Percentiles rank a stretch among this genome's conserved stretches.
Conservation (phyloP, 176 grass and related monocot genomes). For the Ananas comosus region DNA sequence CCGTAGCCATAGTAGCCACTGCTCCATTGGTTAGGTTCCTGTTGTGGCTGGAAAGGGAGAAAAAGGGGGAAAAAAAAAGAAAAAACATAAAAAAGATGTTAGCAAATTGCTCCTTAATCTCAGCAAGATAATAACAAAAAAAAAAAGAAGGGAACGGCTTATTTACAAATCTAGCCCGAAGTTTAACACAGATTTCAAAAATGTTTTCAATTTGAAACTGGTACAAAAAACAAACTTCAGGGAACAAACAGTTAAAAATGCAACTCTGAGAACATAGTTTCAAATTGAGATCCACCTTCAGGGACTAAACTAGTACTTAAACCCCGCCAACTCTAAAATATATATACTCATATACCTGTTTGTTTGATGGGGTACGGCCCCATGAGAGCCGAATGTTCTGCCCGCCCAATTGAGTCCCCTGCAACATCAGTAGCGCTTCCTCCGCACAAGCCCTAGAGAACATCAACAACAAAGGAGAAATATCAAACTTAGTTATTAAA, state of each 20-base stretch:
- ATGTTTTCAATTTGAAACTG: too few species aligned
- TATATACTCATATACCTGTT: slow-evolving; percentile 26
- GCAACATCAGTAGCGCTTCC: slow-evolving; percentile 65
- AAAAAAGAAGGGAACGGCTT: not conserved
- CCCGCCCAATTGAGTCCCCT: slow-evolving; percentile 73
- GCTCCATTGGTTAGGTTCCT: slow-evolving; percentile 60
- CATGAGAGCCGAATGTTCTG: slow-evolving; percentile 95
- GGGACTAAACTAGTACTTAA: too few species aligned
- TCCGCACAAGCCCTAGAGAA: slow-evolving; percentile 63
- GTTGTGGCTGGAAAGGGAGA: slow-evolving; percentile 42
- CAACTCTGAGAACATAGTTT: too few species aligned
- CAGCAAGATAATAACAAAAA: not conserved
- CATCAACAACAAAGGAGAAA: not conserved
- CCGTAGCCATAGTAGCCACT: slow-evolving; percentile 55
- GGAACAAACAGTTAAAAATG: too few species aligned
- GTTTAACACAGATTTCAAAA: too few species aligned
- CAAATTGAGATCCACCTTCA: too few species aligned
- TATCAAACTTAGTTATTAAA: not conserved
- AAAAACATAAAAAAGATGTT: slow-evolving; percentile 8
- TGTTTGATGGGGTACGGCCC: slow-evolving; percentile 82
- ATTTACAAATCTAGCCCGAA: slow-evolving; percentile 16
- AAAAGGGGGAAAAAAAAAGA: not conserved
- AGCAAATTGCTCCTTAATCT: slow-evolving; percentile 5
- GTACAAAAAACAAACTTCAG: not conserved
- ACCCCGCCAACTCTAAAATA: not conserved